Base-by-base conservation (phyloP, 805 yeast species). In the Barnettozyma salicaria region DNA sequence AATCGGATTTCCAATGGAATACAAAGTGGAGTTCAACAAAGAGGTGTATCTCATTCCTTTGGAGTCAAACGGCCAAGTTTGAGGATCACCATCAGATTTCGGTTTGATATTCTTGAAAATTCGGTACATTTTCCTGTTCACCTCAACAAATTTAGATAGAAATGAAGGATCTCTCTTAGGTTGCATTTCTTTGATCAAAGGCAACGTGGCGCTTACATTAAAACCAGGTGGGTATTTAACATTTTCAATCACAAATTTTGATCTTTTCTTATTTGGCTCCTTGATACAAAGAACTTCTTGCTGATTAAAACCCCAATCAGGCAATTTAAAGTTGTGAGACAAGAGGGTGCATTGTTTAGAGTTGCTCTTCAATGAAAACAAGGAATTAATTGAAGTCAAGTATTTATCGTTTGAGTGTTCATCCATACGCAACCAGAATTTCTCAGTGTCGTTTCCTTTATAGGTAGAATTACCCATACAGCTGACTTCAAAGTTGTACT, bases 271-370 rank as follows among this genome's bases (percentile, higher is more conserved):
- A 13, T 76, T 74, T 11, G 97, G 92, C 19, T 74, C 75, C 35
- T 78, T 80, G 36, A 87, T 72, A 58, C 98, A 92, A 27, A 87
- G 63, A 9, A 90, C 94, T 65, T 92, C 98, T 60, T 82, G 85
- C 57, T 88, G 96, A 41, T 69, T 70, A 49, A 71, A 73, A 2
- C 84, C 97, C 94, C 95, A 84, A 7, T 68, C 70, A n/a, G 96
- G 96, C 27, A 92, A 65, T 53, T 68, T 74, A 16, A 70, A 70
- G 30, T 72, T 73, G 55, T 89, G 95, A n/a, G 88, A 76, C 49
- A 87, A 60, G 39, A 92, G 59, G 14, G 68, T 65, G 60, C 98
- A 92, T 21, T 71, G 67, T 21, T 83, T 74, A 27, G 79, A 78
- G 13, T 67, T 60, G 58, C 85, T 94, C 37, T 69, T 63, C 14